Evolutionary conservation across 2,329 filamentous ascomycete species (phyloP).

Genomic region (Aspergillus bombycis): DNA sequence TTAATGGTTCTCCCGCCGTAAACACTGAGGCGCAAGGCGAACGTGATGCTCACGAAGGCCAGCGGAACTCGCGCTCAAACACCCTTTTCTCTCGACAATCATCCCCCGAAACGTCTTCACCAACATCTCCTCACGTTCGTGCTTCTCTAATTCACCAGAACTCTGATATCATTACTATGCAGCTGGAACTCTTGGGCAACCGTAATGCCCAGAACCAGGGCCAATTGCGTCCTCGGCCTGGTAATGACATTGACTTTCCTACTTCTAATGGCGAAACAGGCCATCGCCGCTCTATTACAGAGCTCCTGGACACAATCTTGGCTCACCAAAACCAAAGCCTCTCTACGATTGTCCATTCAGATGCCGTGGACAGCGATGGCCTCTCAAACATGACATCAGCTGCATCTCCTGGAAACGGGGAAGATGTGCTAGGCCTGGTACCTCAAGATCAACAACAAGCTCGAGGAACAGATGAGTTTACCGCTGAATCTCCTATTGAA

Average conservation of each 20-base stretch:
- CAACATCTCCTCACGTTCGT: constrained; percentile 45
- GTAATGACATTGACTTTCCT: constrained; percentile 17
- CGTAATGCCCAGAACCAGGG: constrained; percentile 28
- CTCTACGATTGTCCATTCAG: constrained; percentile 18
- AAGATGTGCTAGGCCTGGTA: constrained; percentile 12
- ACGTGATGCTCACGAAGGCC: constrained; percentile 18
- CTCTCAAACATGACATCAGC: constrained; percentile 26
- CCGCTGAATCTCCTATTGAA: constrained; percentile 15
- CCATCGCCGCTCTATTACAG: constrained; percentile 35
- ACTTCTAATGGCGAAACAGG: constrained; percentile 18
- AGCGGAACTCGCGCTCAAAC: constrained; percentile 41
- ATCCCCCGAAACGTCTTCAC: constrained; percentile 45
- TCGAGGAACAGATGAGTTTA: constrained; percentile 12
- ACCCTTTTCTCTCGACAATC: constrained; percentile 45
- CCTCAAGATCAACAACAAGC: constrained; percentile 12
- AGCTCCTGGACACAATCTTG: constrained; percentile 41
- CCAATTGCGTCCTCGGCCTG: constrained; percentile 19
- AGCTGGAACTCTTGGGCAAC: constrained; percentile 44
- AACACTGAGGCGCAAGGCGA: constrained; percentile 17
- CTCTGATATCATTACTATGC: constrained; percentile 49
- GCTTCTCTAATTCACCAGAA: constrained; percentile 48
- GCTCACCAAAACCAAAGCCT: constrained; percentile 32
- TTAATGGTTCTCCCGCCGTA: constrained; percentile 3
- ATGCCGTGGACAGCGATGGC: constrained; percentile 26
- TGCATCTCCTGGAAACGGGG: constrained; percentile 19